phyloP scores from a whole-genome alignment of 306 rosid species.

The Corylus heterophylla region DNA sequence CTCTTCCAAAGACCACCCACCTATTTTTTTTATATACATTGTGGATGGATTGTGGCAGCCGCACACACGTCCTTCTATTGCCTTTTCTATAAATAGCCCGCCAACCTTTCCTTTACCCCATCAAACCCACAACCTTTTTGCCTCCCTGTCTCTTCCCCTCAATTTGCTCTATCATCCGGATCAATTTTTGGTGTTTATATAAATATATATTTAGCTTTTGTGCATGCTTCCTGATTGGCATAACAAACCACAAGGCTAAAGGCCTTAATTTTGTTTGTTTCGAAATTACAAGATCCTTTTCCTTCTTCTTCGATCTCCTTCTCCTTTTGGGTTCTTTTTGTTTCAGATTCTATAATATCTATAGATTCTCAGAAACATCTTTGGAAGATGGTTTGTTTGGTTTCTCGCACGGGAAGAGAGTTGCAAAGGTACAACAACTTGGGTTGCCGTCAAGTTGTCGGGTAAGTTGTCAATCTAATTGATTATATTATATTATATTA shows the following conservation, averaged over 20 bases:
- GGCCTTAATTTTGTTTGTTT: not conserved
- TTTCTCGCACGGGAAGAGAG: conserved; percentile 86
- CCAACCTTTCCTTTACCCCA: not conserved
- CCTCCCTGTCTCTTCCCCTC: not conserved
- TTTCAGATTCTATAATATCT: not conserved
- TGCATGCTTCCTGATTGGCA: not conserved
- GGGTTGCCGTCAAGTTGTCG: conserved; percentile 98
- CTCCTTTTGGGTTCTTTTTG: not conserved
- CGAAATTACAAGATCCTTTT: not conserved
- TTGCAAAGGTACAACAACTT: conserved; percentile 76
- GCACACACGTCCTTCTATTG: not conserved
- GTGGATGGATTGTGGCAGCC: too few species aligned
- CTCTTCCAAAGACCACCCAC: too few species aligned
- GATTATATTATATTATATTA: too few species aligned
- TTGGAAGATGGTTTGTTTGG: conserved; percentile 64
- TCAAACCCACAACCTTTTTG: not conserved
- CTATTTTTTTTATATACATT: too few species aligned
- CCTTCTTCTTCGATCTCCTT: too few species aligned
- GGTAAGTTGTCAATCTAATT: conserved; percentile 40
- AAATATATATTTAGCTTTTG: not conserved
- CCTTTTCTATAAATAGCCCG: not conserved
- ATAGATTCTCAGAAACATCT: not conserved
- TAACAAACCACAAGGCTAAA: not conserved
- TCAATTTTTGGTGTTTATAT: not conserved
- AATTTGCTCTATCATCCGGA: not conserved